Percentiles rank a stretch among this genome's conserved stretches.
Conservation (phyloP, 2,329 filamentous ascomycete species). For the Colletotrichum salicis region DNA sequence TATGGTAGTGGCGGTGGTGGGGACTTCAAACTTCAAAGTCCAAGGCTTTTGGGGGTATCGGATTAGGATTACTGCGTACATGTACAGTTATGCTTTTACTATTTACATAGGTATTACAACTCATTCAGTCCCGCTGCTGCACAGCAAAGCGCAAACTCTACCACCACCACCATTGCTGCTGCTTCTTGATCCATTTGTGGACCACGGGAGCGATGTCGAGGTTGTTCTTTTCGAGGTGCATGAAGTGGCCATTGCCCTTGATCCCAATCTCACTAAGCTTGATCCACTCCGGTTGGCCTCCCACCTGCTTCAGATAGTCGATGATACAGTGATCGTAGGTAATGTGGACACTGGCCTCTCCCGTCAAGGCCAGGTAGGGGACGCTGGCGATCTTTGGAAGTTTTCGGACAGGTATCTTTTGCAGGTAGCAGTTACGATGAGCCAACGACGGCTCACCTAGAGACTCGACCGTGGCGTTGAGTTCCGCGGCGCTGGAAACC, state of each 20-base stretch:
- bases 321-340: conserved; percentile 65
- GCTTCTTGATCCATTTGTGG: conserved; percentile 48
- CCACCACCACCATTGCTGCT: conserved; percentile 27
- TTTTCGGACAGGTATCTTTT: conserved; percentile 45
- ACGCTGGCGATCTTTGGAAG: conserved; percentile 57
- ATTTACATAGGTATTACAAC: neutral
- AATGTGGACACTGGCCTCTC: conserved; percentile 61
- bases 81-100: neutral
- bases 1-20: neutral
- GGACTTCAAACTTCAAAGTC: too few species aligned
- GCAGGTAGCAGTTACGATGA: conserved; percentile 42
- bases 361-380: conserved; percentile 58
- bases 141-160: neutral
- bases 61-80: neutral
- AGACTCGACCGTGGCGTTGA: conserved; percentile 37
- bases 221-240: conserved; percentile 58
- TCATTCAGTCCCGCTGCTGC: neutral
- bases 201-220: conserved; percentile 45
- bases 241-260: conserved; percentile 62
- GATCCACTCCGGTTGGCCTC: conserved; percentile 55
- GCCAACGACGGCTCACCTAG: conserved; percentile 39
- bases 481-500: conserved; percentile 38
- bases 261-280: conserved; percentile 57
- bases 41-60: too few species aligned
- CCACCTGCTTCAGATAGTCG: conserved; percentile 59